Conservation (phyloP, 2,329 filamentous ascomycete species). For the Colletotrichum simmondsii region DNA sequence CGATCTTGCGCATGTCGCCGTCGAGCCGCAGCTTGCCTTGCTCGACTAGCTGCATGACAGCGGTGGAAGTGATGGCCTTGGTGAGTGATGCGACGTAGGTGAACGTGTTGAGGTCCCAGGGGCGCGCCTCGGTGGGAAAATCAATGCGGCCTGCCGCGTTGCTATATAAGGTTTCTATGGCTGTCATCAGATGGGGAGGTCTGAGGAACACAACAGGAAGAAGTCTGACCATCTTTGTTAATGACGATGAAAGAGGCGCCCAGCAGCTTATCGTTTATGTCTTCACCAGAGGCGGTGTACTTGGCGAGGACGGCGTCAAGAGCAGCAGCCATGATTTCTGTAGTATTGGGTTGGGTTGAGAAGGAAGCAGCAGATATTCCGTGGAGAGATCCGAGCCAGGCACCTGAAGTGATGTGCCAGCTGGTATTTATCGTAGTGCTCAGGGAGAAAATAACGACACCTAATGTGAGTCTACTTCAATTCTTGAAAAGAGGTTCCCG, state of each 20-base stretch:
- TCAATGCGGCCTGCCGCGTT: conserved; percentile 49
- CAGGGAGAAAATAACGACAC: neutral
- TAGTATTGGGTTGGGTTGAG: too few relatives aligned
- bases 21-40: conserved; percentile 47
- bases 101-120: conserved; percentile 47
- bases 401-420: neutral
- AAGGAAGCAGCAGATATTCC: neutral
- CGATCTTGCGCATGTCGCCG: conserved; percentile 45
- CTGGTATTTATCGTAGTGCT: neutral
- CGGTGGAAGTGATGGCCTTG: conserved; percentile 52
- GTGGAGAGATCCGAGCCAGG: neutral
- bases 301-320: conserved; percentile 41
- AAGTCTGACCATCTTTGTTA: conserved; percentile 42
- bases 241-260: conserved; percentile 50
- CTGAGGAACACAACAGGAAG: neutral
- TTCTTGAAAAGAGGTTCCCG: neutral
- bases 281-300: conserved; percentile 41
- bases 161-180: conserved; percentile 46
- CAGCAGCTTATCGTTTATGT: conserved; percentile 46
- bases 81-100: conserved; percentile 54
- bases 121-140: conserved; percentile 40
- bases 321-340: neutral
- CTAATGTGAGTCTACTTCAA: too few relatives aligned
- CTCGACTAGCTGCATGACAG: conserved; percentile 54
- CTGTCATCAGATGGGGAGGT: neutral